Base-by-base conservation (phyloP, 2,329 filamentous ascomycete species). In the Dendryphion nanum region DNA sequence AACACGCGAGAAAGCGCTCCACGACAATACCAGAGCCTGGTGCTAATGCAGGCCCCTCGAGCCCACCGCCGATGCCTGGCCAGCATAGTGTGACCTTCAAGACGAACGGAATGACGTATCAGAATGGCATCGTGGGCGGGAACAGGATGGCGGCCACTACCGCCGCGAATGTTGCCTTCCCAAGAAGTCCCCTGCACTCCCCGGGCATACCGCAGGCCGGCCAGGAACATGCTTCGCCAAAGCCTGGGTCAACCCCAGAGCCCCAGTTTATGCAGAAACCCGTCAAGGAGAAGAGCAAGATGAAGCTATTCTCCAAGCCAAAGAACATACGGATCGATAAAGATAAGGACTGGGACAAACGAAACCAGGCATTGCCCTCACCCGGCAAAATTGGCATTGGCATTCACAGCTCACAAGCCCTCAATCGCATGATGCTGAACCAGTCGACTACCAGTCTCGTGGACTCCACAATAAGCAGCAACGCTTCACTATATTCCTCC, bases 291-390 rank as follows among this genome's bases (percentile, higher is more conserved):
- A 86, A 87, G 64, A 82, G 82, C 44, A 89, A 89, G 67, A 85
- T 87, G 61, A 91, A 91, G 70, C 73, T 91, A 18, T 90, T 90
- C 59, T 87, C 83, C 5, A 78, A 86, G 35, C 85, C 85, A 1
- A 84, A 85, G 56, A 89, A 84, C 66, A 86, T 89, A 51, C 77
- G 79, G 35, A 80, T 82, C 40, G 77, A 76, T n/a, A 88, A 85
- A 59, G 77, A 80, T 23, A 81, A 77, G 50, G 55, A 88, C 7
- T 50, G 73, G 5, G 67, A 69, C 34, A 68, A 61, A 48, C 83
- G 81, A 54, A 75, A 83, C 14, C 83, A 84, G 48, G 77, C 82
- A 2, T 63, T 87, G 17, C 84, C 85, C 1, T 89, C 85, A 45
- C 86, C 86, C 2, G 59, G 59, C 6, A 66, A 66, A 54, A 80